Conservation (phyloP, 495 filamentous ascomycete genomes). For the Neurospora sp. region DNA sequence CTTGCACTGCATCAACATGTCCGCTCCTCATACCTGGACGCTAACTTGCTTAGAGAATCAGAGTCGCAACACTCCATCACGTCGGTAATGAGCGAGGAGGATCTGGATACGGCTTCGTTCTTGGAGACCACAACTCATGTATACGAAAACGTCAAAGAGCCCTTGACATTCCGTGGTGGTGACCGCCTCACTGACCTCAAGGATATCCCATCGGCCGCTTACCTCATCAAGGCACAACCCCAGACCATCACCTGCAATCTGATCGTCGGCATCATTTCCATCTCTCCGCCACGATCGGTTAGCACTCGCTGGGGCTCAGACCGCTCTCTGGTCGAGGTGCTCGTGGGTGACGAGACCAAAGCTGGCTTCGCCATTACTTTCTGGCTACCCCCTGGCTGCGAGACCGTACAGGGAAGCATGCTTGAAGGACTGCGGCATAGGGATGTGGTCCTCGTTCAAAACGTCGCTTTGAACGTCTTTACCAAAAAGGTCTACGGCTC, state of each 20-base stretch:
- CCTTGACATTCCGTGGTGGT: constrained; percentile 8
- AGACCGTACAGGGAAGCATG: constrained; percentile 25
- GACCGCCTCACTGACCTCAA: constrained; percentile 51
- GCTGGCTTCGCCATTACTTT: constrained; percentile 76
- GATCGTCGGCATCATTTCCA: constrained; percentile 65
- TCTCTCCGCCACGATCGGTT: constrained; percentile 51
- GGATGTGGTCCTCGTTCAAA: constrained; percentile 67
- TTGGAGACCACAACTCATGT: constrained; percentile 2
- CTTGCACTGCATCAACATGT: constrained; percentile 52
- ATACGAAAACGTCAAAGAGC: constrained; percentile 4
- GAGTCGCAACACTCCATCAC: not conserved
- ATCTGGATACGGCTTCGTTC: constrained; percentile 8
- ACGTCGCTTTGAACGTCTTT: constrained; percentile 68
- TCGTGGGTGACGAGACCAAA: constrained; percentile 79
- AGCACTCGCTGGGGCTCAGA: constrained; percentile 43
- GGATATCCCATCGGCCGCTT: constrained; percentile 57
- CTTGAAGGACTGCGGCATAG: constrained; percentile 48
- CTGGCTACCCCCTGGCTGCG: constrained; percentile 49
- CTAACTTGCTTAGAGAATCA: not conserved
- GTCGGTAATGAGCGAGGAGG: constrained; percentile 9
- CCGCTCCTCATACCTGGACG: constrained; percentile 39
- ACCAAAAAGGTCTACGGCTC: constrained; percentile 67
- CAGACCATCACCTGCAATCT: constrained; percentile 73
- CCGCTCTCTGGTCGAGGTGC: constrained; percentile 60
- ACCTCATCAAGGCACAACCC: constrained; percentile 59